These are phyloP conservation scores for Schwanniomyces sp. DNA, from an alignment of 805 yeast species.

Conservation along the genomic window DNA sequence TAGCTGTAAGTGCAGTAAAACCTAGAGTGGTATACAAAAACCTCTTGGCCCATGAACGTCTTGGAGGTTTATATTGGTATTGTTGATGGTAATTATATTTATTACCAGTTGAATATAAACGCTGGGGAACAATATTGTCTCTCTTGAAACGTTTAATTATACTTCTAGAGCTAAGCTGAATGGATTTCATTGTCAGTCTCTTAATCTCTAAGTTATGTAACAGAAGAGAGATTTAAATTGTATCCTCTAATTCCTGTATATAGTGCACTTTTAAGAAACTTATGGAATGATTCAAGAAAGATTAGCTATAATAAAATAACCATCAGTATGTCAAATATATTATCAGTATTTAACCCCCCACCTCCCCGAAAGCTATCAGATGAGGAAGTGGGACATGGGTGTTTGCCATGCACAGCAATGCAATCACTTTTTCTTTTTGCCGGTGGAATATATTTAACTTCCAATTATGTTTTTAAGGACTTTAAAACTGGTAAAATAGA, in stretches of 20 bases:
- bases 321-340: conserved; percentile 28
- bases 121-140: not conserved
- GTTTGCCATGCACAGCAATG: conserved; percentile 39
- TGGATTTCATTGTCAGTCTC: not conserved
- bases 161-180: not conserved
- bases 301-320: not conserved
- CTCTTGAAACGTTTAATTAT: not conserved
- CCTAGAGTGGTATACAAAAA: conserved; percentile 12
- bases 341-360: conserved; percentile 36
- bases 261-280: not conserved
- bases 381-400: conserved; percentile 21
- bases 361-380: conserved; percentile 23
- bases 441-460: conserved; percentile 34
- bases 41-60: conserved; percentile 10
- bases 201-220: not conserved
- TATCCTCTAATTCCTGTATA: not conserved
- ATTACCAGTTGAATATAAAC: not conserved
- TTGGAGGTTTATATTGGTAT: conserved; percentile 11
- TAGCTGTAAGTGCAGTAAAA: conserved; percentile 15
- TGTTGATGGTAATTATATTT: conserved; percentile 12
- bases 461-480: conserved; percentile 28
- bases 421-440: conserved; percentile 32
- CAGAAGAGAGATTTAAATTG: no score
- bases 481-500: conserved; percentile 29
- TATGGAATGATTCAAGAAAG: not conserved